Evolutionary conservation across 129 eudicot species (phyloP).

Genomic region (Flaveria linearis): DNA sequence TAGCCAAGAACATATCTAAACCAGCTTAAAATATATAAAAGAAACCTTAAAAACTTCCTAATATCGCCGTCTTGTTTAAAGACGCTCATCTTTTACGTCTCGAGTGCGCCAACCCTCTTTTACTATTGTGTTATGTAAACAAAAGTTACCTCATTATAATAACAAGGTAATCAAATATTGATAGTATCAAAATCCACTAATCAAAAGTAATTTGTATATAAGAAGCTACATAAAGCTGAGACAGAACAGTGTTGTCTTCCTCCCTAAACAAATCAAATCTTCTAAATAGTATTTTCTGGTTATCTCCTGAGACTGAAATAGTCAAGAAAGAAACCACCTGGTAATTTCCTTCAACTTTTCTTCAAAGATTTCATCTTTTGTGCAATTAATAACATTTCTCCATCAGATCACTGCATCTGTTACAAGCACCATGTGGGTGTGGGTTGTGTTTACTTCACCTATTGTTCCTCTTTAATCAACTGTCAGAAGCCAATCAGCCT

Average conservation of each 20-base stretch:
- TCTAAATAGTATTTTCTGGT: not conserved
- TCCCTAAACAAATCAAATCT: too few species aligned
- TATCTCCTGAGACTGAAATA: slow-evolving; percentile 8
- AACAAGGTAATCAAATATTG: not conserved
- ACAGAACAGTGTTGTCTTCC: slow-evolving; percentile 20
- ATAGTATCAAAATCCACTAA: slow-evolving; percentile 22
- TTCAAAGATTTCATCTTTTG: slow-evolving; percentile 7
- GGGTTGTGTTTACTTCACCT: not conserved
- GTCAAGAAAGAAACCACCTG: slow-evolving; percentile 32
- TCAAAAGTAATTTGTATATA: slow-evolving; percentile 29
- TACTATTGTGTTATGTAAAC: too few species aligned
- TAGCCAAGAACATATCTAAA: too few species aligned
- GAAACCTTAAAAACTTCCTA: too few species aligned
- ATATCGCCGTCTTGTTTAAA: too few species aligned
- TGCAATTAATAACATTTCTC: not conserved
- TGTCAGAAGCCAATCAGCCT: not conserved
- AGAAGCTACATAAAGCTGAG: slow-evolving; percentile 35
- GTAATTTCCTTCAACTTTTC: slow-evolving; percentile 31
- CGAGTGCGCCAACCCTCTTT: too few species aligned
- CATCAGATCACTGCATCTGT: slow-evolving; percentile 15
- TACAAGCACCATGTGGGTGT: not conserved
- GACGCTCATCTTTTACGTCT: too few species aligned
- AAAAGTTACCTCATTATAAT: not conserved
- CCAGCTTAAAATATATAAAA: too few species aligned
- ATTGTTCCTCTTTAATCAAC: too few species aligned